Conservation (phyloP, 1,139 yeast species). For the Yamadazyma pseudoaaseri region DNA sequence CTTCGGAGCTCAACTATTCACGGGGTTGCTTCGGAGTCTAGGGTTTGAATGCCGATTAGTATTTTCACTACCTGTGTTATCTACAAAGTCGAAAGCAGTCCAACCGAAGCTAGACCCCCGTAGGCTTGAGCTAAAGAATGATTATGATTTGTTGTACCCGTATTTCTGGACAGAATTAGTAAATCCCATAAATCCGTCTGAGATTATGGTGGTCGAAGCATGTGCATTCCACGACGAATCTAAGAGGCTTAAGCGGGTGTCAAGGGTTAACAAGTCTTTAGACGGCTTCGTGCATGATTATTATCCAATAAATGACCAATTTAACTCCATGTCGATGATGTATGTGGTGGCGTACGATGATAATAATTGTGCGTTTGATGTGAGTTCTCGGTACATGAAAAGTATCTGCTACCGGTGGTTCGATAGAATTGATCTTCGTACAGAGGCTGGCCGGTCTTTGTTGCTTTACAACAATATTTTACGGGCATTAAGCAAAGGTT, state of each 20-base stretch:
- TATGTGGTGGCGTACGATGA: constrained; percentile 27
- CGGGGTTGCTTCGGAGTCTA: constrained; percentile 28
- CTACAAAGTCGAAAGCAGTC: constrained; percentile 14
- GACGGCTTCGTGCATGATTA: constrained; percentile 18
- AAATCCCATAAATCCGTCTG: constrained; percentile 29
- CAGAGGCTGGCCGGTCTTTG: constrained; percentile 28
- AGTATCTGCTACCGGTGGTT: constrained; percentile 35
- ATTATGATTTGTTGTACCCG: constrained; percentile 37
- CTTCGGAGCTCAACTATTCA: constrained; percentile 36
- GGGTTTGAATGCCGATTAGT: constrained; percentile 35
- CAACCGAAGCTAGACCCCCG: constrained; percentile 27
- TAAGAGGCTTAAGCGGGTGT: constrained; percentile 22
- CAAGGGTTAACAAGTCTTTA: constrained; percentile 2
- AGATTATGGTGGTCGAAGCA: constrained; percentile 30
- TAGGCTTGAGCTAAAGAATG: constrained; percentile 26
- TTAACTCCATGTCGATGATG: constrained; percentile 36
- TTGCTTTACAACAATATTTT: constrained; percentile 27
- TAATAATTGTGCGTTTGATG: constrained; percentile 25
- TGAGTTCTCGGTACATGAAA: constrained; percentile 35
- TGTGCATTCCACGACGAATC: constrained; percentile 33
- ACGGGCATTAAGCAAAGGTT: constrained; percentile 18
- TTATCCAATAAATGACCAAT: constrained; percentile 24
- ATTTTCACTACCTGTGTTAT: constrained; percentile 34
- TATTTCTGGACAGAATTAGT: constrained; percentile 42
- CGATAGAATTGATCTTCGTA: constrained; percentile 28